Evolutionary conservation across 2,329 filamentous ascomycete species (phyloP).

Genomic region (Periconia sp.): DNA sequence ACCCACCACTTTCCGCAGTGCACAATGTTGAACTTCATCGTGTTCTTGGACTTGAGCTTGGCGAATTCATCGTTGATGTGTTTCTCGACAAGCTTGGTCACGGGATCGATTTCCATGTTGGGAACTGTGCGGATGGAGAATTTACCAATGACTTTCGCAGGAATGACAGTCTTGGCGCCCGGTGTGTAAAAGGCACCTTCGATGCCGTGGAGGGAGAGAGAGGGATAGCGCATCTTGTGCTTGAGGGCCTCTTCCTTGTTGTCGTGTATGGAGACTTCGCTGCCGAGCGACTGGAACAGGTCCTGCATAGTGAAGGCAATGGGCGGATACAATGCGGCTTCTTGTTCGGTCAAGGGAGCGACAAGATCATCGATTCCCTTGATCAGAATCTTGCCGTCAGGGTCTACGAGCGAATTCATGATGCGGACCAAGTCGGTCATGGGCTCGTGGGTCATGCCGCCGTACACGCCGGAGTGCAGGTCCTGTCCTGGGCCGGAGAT

Average conservation of each 20-base stretch:
- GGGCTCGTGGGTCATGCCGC: constrained; percentile 93
- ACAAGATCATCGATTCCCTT: constrained; percentile 95
- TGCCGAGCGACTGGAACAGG: constrained; percentile 88
- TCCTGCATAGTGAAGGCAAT: constrained; percentile 98
- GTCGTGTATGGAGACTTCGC: constrained; percentile 82
- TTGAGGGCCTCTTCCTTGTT: constrained; percentile 94
- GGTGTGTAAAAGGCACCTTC: constrained; percentile 94
- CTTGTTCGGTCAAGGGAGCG: constrained; percentile 83
- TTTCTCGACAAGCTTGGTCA: constrained; percentile 83
- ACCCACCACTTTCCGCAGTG: constrained; percentile 99
- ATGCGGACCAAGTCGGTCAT: constrained; percentile 94
- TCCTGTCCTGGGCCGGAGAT: constrained; percentile 91
- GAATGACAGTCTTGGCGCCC: constrained; percentile 97
- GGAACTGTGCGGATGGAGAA: constrained; percentile 98
- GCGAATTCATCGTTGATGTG: constrained; percentile 85
- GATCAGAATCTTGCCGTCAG: constrained; percentile 89
- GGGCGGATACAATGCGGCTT: constrained; percentile 83
- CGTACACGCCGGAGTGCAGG: constrained; percentile 95
- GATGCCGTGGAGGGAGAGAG: constrained; percentile 89
- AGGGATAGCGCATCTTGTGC: constrained; percentile 95
- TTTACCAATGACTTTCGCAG: constrained; percentile 96
- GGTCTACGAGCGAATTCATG: constrained; percentile 83
- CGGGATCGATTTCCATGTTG: constrained; percentile 92
- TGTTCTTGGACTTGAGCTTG: constrained; percentile 92
- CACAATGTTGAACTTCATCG: constrained; percentile 77